Evolutionary conservation across 176 grass and related monocot species (phyloP), one percentile per base, ranked within the genome.

Genomic region (Eragrostis curvula): DNA sequence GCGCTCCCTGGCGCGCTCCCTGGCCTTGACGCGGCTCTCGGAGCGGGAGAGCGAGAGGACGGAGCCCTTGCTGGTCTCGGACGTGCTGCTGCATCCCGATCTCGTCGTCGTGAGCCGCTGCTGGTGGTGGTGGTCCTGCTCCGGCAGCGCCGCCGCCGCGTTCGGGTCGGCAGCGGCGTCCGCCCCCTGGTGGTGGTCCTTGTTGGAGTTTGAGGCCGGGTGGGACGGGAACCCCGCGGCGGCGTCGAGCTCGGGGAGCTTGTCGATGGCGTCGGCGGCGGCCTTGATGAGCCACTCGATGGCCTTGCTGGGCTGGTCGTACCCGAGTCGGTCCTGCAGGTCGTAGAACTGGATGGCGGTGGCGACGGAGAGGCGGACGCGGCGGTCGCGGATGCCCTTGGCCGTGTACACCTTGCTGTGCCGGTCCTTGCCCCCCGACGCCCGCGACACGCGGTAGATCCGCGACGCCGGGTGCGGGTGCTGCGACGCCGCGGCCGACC

Each of bases 321-420:
- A 91, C 0, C 94, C 94, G 9, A 97, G 86, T 0, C 94, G 87
- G 64, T 97, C 94, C 80, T 97, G 94, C 76, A 97, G 85, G 83
- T 97, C 94, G 78, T 97, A 97, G 87, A 97, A 97, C 85, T 97
- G 94, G 86, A 97, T 97, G 24, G 91, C 94, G 0, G 94, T 97
- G n/a, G 89, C 70, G 45, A 94, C 94, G 5, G 89, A 88, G 41
- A 97, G 86, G 20, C 94, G 91, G 17, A 97, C 94, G 27, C 94
- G 91, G 6, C 94, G 91, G 87, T 97, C 94, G 4, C 94, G 81
- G 61, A 97, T 92, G 79, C 94, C 94, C 70, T 91, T 93, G 1
- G 94, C 87, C 9, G 94, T 97, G 94, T 94, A 97, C 29, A 97
- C 94, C 81, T 97, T 97, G 91, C 94, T 97, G 91, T 97, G 94